phyloP scores from a whole-genome alignment of 1,284 basidiomycete genomes.

The Leccinum cinnamomeum region DNA sequence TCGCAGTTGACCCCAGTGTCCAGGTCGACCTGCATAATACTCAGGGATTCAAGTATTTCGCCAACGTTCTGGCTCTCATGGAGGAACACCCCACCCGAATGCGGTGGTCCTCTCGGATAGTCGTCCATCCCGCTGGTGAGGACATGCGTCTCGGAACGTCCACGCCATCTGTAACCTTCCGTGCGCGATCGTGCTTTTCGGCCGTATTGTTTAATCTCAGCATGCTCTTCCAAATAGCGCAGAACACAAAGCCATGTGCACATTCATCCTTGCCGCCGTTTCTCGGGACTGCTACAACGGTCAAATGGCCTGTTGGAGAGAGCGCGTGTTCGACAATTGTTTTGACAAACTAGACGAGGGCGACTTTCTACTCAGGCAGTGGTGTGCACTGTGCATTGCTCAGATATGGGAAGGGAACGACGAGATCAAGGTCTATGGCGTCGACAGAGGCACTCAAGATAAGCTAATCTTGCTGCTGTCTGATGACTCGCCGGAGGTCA shows the following conservation, averaged over 20 bases:
- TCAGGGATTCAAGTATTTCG: slow-evolving; percentile 88
- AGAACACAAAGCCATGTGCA: slow-evolving; percentile 99
- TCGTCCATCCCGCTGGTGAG: too few relatives aligned
- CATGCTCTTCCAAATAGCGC: slow-evolving; percentile 82
- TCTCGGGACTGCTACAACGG: slow-evolving; percentile 87
- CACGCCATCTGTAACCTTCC: too few relatives aligned
- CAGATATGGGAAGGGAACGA: slow-evolving; percentile 96
- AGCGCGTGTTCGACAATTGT: slow-evolving; percentile 89
- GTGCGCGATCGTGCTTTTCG: too few relatives aligned
- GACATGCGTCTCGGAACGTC: too few relatives aligned
- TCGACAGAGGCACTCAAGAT: slow-evolving; percentile 83
- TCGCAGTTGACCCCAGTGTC: slow-evolving; percentile 92
- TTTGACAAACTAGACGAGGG: slow-evolving; percentile 84
- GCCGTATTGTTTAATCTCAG: slow-evolving; percentile 16
- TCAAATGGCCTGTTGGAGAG: slow-evolving; percentile 84
- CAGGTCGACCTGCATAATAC: slow-evolving; percentile 90
- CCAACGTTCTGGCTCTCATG: slow-evolving; percentile 70
- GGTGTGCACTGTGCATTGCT: slow-evolving; percentile 92
- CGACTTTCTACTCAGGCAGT: slow-evolving; percentile 92
- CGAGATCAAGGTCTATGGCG: slow-evolving; percentile 85
- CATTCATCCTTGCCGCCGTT: slow-evolving; percentile 93
- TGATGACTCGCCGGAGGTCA: slow-evolving; percentile 92
- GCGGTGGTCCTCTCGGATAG: too few relatives aligned
- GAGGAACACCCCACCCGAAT: slow-evolving; percentile 45
- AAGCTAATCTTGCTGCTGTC: slow-evolving; percentile 81